These are phyloP conservation scores for Nymphaea thermarum DNA, from an alignment of 164 flowering plant genomes.

Conservation along the genomic window DNA sequence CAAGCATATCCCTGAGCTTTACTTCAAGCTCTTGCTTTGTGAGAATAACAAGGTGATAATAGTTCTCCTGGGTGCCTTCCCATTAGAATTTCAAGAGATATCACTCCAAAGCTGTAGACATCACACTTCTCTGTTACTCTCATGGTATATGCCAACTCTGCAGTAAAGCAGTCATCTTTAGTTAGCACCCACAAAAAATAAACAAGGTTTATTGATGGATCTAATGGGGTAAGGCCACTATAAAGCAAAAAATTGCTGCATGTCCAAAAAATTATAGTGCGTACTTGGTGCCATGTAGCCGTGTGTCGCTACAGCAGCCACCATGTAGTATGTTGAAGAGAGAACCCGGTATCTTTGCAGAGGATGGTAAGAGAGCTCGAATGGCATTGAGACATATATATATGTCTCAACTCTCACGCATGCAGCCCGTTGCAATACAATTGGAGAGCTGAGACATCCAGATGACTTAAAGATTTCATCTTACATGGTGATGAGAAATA, in stretches of 20 bases:
- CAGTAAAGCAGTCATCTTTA: neutral
- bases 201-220: neutral
- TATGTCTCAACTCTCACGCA: too few species aligned
- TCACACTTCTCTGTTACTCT: slow-evolving; percentile 47
- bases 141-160: slow-evolving; percentile 56
- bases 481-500: too few species aligned
- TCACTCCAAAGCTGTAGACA: slow-evolving; percentile 68
- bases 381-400: neutral
- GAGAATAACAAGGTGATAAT: neutral
- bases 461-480: too few species aligned
- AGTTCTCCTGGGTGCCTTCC: slow-evolving; percentile 65
- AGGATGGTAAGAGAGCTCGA: neutral
- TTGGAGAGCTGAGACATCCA: too few species aligned
- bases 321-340: too few species aligned
- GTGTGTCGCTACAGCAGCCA: slow-evolving; percentile 47
- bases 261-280: too few species aligned
- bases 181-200: neutral
- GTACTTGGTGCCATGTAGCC: slow-evolving; percentile 90
- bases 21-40: neutral
- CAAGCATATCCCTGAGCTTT: slow-evolving; percentile 26
- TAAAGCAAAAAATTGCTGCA: neutral
- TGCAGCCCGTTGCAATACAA: too few species aligned
- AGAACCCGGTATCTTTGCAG: neutral
- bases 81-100: slow-evolving; percentile 49
- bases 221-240: too few species aligned